Base-by-base conservation (phyloP, 768 basidiomycete species). In the Leccinum broughii region DNA sequence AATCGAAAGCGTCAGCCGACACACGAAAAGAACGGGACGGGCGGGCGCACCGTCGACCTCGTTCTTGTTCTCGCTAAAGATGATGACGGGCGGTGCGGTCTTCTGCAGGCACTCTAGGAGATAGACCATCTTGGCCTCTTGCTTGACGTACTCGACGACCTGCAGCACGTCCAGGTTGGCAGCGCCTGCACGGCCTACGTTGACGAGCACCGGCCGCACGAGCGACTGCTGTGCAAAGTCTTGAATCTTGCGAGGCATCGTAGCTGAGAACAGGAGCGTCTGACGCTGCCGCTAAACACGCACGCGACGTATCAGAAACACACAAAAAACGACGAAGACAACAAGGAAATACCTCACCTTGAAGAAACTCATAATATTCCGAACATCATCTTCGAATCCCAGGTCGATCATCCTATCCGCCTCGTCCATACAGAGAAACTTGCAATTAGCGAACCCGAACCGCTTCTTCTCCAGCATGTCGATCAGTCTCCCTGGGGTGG, bases 91-190 rank as follows among this genome's bases (percentile, higher is more conserved):
- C 7, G 97, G 97, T 1, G 97, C 89, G 0, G 97, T 99, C 78
- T 98, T 99, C 72, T 98, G 97, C 62, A 99, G 75, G 73, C 95
- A 98, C 75, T 99, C 97, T 51, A 99, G 80, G 15, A 98, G 83
- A 74, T 98, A 99, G 1, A 99, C 95, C 97, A 98, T 98, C 77
- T 99, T 99, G 0, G 97, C 97, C 76, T 98, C 97, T 72, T 97
- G 95, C 77, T 99, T 99, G 67, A 99, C 97, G 67, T 97, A 98
- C 77, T 99, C 97, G 22, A 98, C 93, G 32, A 98, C 91, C 70
- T 95, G 94, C 30, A 98, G 81, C 3, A 99, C 94, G 70, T 98
- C 96, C 73, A 99, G 76, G 74, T 95, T 96, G 46, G 97, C 97
- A 22, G 97, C 97, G 69, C 97, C 97, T 7, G 97, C 96, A 69